Conservation (phyloP, 2,329 filamentous ascomycete genomes). For the Penicillium sp. region DNA sequence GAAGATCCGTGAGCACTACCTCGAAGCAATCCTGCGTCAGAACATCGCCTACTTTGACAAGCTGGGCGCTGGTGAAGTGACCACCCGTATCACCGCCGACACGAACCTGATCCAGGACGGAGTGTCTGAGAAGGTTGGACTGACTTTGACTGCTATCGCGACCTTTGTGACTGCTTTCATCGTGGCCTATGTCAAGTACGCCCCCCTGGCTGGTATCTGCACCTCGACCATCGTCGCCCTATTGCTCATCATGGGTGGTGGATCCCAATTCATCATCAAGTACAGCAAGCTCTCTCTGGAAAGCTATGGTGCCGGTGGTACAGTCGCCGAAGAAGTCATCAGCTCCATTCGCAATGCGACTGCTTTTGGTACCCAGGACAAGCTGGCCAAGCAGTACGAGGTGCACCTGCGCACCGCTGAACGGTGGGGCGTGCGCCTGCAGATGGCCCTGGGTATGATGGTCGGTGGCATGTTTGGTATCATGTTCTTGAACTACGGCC, state of each 20-base stretch:
- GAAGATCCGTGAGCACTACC: constrained; percentile 80
- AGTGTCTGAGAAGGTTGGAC: constrained; percentile 83
- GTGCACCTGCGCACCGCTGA: constrained; percentile 71
- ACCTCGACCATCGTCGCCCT: constrained; percentile 80
- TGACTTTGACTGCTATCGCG: constrained; percentile 74
- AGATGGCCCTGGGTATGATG: constrained; percentile 74
- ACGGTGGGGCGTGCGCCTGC: constrained; percentile 73
- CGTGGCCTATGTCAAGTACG: constrained; percentile 87
- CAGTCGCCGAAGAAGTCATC: constrained; percentile 89
- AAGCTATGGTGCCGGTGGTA: constrained; percentile 81
- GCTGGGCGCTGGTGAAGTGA: constrained; percentile 88
- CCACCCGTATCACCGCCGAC: constrained; percentile 90
- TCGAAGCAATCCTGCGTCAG: constrained; percentile 79
- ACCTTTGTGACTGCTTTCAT: constrained; percentile 88
- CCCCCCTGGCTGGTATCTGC: constrained; percentile 90
- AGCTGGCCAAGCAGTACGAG: constrained; percentile 86
- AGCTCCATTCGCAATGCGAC: constrained; percentile 90
- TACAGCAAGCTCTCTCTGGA: constrained; percentile 77
- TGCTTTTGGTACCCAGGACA: constrained; percentile 91
- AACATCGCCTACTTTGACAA: constrained; percentile 95
- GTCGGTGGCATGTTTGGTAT: constrained; percentile 80
- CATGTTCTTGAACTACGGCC: constrained; percentile 82
- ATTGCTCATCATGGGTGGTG: constrained; percentile 71
- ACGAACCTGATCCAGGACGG: constrained; percentile 93
- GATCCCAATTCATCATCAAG: constrained; percentile 74